Evolutionary conservation across 352 stramenopile genomes (phyloP).

Genomic region (Globisporangium apiculatum): DNA sequence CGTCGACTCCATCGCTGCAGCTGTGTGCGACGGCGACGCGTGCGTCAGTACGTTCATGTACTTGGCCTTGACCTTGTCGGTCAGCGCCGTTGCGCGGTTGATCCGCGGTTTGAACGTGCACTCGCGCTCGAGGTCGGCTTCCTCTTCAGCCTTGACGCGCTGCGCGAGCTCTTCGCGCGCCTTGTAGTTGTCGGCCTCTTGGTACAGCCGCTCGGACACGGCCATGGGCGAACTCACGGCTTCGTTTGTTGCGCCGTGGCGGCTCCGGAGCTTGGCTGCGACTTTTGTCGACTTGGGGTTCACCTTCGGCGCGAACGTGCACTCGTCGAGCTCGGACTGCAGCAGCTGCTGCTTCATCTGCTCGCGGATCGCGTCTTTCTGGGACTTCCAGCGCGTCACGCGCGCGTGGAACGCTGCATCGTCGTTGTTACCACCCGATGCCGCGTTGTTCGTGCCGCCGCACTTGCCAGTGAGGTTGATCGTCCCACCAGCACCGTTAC

Average conservation of each 20-base stretch:
- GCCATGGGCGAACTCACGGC: slow-evolving; percentile 20
- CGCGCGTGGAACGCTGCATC: slow-evolving; percentile 50
- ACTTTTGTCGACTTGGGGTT: slow-evolving; percentile 74
- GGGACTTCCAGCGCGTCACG: slow-evolving; percentile 70
- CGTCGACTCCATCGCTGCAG: slow-evolving; percentile 46
- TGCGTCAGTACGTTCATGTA: slow-evolving; percentile 49
- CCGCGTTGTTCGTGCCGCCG: slow-evolving; percentile 11
- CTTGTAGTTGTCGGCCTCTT: slow-evolving; percentile 73
- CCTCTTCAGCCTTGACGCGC: slow-evolving; percentile 57
- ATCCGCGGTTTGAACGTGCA: slow-evolving; percentile 73
- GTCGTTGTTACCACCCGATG: slow-evolving; percentile 18
- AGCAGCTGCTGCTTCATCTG: slow-evolving; percentile 77
- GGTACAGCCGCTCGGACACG: slow-evolving; percentile 66
- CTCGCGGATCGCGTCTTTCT: slow-evolving; percentile 68
- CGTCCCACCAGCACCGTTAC: not conserved
- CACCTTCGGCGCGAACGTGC: slow-evolving; percentile 67
- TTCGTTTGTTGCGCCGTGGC: slow-evolving; percentile 19
- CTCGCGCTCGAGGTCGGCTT: slow-evolving; percentile 59
- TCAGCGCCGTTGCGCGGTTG: slow-evolving; percentile 29
- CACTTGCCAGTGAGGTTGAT: slow-evolving; percentile 7
- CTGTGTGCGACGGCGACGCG: slow-evolving; percentile 31
- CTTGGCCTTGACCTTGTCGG: slow-evolving; percentile 65
- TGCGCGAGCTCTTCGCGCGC: slow-evolving; percentile 58
- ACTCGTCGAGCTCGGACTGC: slow-evolving; percentile 66
- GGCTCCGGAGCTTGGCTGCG: slow-evolving; percentile 44